Evolutionary conservation across 257 asterid genomes (phyloP), one percentile per base, ranked within the genome.

Genomic region (Capsicum rhomboideum): DNA sequence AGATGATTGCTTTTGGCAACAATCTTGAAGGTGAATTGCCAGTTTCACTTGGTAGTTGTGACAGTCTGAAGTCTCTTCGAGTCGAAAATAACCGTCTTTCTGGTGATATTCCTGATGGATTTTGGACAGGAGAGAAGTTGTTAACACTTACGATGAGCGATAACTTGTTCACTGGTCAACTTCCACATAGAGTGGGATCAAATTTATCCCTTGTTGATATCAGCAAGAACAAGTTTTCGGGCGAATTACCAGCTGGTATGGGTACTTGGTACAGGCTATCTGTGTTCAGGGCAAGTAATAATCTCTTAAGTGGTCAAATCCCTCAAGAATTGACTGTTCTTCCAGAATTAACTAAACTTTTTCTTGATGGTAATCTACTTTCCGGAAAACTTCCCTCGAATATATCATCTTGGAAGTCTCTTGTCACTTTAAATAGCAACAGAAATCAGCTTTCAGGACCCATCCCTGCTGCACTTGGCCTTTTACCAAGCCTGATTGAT

Each of bases 311-410:
- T 4, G 94, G 99, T 2, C 63, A 55, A 13, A 87, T 96, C 69
- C 97, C 99, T 13, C 89, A 85, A 84, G 93, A 89, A 53, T 55
- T 93, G 79, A 96, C 99, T 1, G 87, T 87, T 84, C 96, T 93
- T 85, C 83, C 88, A 58, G 67, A 63, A 12, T 58, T 96, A 31
- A 71, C 86, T 1, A 59, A 54, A 4, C 87, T 94, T 58, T 49
- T 49, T 53, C 85, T 96, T 3, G 98, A 93, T 26, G 93, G 94
- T 4, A 96, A 96, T 89, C 89, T 44, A 8, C 87, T 94, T 44
- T 91, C 92, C 2, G 98, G 98, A n/a, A 31, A 50, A 31, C 80
- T 96, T 34, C 98, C 99, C 3, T 82, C 91, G 7, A 82, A 68
- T 23, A 90, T 94, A 52, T 49, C 89, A 78, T 94, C 98, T 10